Percentiles rank a stretch among this genome's conserved stretches.
Conservation (phyloP, 306 rosid species). For the Cucurbita maxima region DNA sequence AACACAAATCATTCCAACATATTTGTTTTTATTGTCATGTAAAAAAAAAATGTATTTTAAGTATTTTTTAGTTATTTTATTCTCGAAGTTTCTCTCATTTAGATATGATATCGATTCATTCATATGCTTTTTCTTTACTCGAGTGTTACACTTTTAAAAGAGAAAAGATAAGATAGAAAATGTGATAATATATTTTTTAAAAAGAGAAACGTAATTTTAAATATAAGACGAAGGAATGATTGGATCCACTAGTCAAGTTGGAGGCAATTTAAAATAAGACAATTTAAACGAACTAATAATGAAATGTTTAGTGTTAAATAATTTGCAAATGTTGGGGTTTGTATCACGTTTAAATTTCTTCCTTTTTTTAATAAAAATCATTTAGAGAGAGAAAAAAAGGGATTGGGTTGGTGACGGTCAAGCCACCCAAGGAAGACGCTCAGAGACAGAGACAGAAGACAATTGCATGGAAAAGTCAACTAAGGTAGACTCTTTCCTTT, state of each 20-base stretch:
- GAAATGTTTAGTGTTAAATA: too few relatives aligned
- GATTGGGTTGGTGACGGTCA: background rate
- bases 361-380: background rate
- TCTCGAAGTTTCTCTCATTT: too few relatives aligned
- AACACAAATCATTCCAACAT: too few relatives aligned
- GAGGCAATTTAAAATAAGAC: background rate
- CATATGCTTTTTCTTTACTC: too few relatives aligned
- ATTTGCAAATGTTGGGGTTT: background rate
- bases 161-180: too few relatives aligned
- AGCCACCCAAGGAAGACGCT: background rate
- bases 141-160: too few relatives aligned
- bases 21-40: too few relatives aligned
- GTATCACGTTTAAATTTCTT: background rate
- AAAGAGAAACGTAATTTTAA: background rate
- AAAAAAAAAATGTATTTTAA: too few relatives aligned
- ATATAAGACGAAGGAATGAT: background rate
- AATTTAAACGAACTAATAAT: background rate
- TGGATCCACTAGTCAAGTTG: background rate
- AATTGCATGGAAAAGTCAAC: background rate
- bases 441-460: background rate
- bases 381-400: background rate
- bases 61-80: too few relatives aligned
- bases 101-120: too few relatives aligned
- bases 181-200: too few relatives aligned
- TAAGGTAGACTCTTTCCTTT: background rate